phyloP scores from a whole-genome alignment of 2,329 filamentous ascomycete species.

The Aureobasidium vineae region DNA sequence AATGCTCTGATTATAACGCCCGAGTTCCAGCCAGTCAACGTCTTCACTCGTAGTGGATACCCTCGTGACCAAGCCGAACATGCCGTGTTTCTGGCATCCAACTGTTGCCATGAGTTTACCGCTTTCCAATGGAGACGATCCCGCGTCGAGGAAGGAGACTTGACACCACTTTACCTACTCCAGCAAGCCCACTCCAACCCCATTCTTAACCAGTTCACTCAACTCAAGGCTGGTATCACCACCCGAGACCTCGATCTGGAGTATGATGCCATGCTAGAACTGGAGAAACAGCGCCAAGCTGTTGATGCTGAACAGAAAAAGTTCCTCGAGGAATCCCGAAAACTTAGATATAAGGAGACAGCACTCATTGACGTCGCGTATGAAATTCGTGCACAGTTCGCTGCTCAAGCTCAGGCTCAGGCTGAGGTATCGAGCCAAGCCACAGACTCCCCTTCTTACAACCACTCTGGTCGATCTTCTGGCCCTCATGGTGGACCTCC shows the following conservation, averaged over 20 bases:
- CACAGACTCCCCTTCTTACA: neutral
- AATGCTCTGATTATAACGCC: neutral
- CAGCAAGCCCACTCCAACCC: neutral
- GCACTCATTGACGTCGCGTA: neutral
- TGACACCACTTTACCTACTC: neutral
- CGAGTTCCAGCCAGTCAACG: neutral
- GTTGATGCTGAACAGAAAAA: neutral
- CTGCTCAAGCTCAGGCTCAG: neutral
- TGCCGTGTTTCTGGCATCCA: slow-evolving; percentile 4
- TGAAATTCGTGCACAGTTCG: neutral
- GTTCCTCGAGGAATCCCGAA: neutral
- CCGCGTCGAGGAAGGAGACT: neutral
- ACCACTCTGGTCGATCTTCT: no score
- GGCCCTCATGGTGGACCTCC: no score
- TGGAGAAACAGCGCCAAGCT: neutral
- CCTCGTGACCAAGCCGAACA: neutral
- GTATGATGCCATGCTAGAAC: neutral
- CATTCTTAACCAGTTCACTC: neutral
- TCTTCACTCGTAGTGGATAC: neutral
- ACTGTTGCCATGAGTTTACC: neutral
- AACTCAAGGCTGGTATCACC: neutral
- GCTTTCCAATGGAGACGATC: slow-evolving; percentile 4
- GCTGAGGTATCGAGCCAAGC: neutral
- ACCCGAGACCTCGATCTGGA: neutral
- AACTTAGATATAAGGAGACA: neutral